A percentile compares a stretch with the other conserved stretches of the same genome.
These are phyloP conservation scores for Beauveria pseudobassiana DNA, from an alignment of 2,329 filamentous ascomycete genomes.

Conservation along the genomic window DNA sequence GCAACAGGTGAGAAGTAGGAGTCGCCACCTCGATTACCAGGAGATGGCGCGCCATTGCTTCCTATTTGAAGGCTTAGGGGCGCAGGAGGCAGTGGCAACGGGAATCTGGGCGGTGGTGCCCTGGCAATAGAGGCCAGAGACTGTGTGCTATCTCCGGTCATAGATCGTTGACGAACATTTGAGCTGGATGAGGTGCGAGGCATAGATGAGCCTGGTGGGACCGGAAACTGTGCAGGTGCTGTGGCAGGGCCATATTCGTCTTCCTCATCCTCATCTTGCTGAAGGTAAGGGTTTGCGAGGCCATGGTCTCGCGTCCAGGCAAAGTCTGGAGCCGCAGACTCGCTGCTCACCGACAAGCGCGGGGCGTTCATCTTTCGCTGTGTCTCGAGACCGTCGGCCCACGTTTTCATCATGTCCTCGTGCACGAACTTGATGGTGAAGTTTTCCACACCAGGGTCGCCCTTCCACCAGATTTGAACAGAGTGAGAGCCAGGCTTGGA, in stretches of 20 bases:
- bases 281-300: slow-evolving; percentile 75
- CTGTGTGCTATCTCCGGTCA: slow-evolving; percentile 61
- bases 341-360: slow-evolving; percentile 37
- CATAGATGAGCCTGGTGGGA: slow-evolving; percentile 20
- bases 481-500: slow-evolving; percentile 87
- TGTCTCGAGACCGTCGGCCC: slow-evolving; percentile 70
- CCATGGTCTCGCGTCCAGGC: slow-evolving; percentile 66
- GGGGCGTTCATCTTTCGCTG: slow-evolving; percentile 60
- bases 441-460: slow-evolving; percentile 89
- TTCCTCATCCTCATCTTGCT: slow-evolving; percentile 56
- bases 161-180: slow-evolving; percentile 68
- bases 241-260: slow-evolving; percentile 39
- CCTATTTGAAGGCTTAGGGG: slow-evolving; percentile 64
- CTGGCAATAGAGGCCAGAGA: slow-evolving; percentile 50
- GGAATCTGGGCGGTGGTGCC: slow-evolving; percentile 64
- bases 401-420: slow-evolving; percentile 89
- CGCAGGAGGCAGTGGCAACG: slow-evolving; percentile 49
- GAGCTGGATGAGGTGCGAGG: slow-evolving; percentile 54
- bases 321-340: slow-evolving; percentile 63
- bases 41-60: slow-evolving; percentile 43
- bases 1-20: slow-evolving; percentile 89
- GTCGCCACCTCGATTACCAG: slow-evolving; percentile 56
- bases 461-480: slow-evolving; percentile 98
- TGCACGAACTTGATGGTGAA: slow-evolving; percentile 91
- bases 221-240: slow-evolving; percentile 29